Conservation (phyloP, 1,139 yeast species). For the Hansenula sp. region DNA sequence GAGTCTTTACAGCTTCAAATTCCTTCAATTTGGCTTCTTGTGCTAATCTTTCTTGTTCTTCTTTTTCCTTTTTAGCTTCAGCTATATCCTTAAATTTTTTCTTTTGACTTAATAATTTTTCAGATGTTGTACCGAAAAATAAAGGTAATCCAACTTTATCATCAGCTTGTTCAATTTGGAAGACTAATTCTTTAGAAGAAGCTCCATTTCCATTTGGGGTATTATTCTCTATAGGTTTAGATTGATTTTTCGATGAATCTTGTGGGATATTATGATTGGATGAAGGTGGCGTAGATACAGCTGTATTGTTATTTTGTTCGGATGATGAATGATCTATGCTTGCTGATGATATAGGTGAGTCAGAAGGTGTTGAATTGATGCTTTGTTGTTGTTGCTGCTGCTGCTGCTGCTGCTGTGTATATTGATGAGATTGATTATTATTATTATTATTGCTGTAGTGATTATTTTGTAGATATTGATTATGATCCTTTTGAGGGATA, state of each 20-base stretch:
- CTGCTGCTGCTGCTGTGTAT: background rate
- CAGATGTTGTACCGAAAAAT: slow-evolving; percentile 9
- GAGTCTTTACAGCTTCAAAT: background rate
- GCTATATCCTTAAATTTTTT: slow-evolving; percentile 5
- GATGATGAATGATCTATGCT: slow-evolving; percentile 7
- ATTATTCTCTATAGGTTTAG: background rate
- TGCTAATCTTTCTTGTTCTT: background rate
- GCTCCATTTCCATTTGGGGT: background rate
- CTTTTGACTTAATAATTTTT: slow-evolving; percentile 7
- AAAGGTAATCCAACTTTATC: slow-evolving; percentile 4
- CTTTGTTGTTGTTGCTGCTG: slow-evolving; percentile 1
- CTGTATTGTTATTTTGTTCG: background rate
- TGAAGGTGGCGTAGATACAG: slow-evolving; percentile 6
- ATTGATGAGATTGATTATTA: background rate
- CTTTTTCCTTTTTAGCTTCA: background rate
- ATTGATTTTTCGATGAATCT: background rate
- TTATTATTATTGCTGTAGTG: background rate
- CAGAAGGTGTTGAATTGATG: background rate
- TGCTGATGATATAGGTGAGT: background rate
- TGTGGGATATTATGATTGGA: background rate
- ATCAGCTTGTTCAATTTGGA: slow-evolving; percentile 1
- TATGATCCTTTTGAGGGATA: background rate
- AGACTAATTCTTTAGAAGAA: background rate
- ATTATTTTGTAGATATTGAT: background rate
- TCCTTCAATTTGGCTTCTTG: background rate